Percentiles rank a stretch among this genome's conserved stretches.
phyloP scores from a whole-genome alignment of 345 rosid genomes.

The Cochlearia excelsa region DNA sequence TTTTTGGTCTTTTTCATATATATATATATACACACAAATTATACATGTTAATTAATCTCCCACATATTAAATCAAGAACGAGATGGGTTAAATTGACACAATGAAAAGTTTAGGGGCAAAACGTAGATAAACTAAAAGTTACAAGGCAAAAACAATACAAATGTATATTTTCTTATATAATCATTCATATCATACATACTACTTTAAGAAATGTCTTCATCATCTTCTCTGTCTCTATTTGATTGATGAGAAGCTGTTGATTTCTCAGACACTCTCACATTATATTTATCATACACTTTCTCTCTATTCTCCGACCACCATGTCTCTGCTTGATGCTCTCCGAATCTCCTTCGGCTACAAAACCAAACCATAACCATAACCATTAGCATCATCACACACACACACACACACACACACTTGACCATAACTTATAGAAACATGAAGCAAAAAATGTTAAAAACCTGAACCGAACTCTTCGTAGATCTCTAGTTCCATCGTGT shows the following conservation, averaged over 20 bases:
- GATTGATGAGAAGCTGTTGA: conserved; percentile 53
- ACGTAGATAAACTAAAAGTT: conserved; percentile 7
- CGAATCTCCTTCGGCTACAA: conserved; percentile 83
- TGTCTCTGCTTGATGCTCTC: conserved; percentile 92
- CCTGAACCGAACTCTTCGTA: conserved; percentile 42
- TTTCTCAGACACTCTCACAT: conserved; percentile 72
- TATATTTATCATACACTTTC: conserved; percentile 75
- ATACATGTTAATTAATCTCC: conserved; percentile 24
- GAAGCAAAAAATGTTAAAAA: background rate
- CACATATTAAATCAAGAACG: conserved; percentile 13
- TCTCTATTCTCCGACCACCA: conserved; percentile 99
- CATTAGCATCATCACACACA: conserved; percentile 18
- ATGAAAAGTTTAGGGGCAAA: conserved; percentile 25
- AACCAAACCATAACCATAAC: background rate
- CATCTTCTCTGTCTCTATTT: conserved; percentile 31
- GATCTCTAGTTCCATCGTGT: conserved; percentile 91
- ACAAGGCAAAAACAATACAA: background rate
- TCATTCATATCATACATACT: too few species aligned
- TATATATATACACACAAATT: conserved; percentile 21
- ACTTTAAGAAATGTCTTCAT: background rate
- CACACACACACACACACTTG: too few species aligned
- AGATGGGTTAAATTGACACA: background rate
- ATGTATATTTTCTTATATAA: too few species aligned
- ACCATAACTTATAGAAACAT: too few species aligned
- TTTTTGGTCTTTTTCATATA: conserved; percentile 2